Evolutionary conservation across 441 rosid genomes (phyloP), one percentile per base, ranked within the genome.

Genomic region (Daphne laureola): DNA sequence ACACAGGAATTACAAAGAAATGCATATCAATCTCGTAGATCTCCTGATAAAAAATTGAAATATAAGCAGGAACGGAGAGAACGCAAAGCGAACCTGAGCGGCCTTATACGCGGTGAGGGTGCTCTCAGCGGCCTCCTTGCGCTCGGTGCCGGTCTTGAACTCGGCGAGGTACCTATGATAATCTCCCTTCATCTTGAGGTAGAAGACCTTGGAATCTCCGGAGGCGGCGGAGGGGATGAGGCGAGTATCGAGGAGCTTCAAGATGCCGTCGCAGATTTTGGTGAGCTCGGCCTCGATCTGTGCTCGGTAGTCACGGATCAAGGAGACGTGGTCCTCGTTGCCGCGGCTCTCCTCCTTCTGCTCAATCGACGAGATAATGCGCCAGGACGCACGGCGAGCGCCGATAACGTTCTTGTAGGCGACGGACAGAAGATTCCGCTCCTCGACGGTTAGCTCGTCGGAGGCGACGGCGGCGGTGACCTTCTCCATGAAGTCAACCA

Each of bases 401-500:
- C 87, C 87, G 59, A 81, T 81, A 40, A 81, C 87, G 76, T 81
- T 81, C 66, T 81, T 81, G 70, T 81, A 81, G 14, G 87, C 87
- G 5, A 78, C 84, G 57, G 25, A 21, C 1, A 21, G 25, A 21
- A 21, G 25, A 21, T 21, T 80, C 17, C 86, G 67, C 65, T 80
- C 86, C 65, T 78, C 86, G 0, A 81, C 78, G 41, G 80, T 69
- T 21, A 21, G 38, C 38, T 31, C 38, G 11, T 31, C 11, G 11
- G 38, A 31, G 38, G 8, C 38, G 11, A 31, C 11, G 38, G 11
- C 11, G 38, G 38, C 9, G 11, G 38, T 31, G 38, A 31, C 38
- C 11, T 31, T 9, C 11, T 31, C 9, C 38, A 31, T 31, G 8
- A 31, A 31, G 38, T 31, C 38, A 9, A 31, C 38, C 38, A 31